phyloP scores from a whole-genome alignment of 2,329 filamentous ascomycete species.

The Beauveria sp. region DNA sequence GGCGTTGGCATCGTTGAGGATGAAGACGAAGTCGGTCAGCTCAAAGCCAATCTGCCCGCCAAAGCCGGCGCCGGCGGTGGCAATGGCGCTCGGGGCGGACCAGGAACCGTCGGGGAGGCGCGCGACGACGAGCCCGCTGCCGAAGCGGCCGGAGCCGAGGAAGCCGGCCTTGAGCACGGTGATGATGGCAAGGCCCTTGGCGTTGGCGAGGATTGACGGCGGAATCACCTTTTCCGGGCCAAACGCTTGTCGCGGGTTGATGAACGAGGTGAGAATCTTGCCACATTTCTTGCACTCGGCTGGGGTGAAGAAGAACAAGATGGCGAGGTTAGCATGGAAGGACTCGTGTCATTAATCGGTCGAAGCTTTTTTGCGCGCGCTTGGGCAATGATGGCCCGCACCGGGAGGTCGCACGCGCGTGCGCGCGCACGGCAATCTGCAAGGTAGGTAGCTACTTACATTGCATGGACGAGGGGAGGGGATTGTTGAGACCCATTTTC shows the following conservation, averaged over 20 bases:
- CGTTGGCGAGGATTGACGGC: constrained; percentile 77
- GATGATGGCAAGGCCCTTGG: constrained; percentile 83
- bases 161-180: constrained; percentile 85
- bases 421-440: background rate
- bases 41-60: constrained; percentile 84
- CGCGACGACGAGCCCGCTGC: constrained; percentile 74
- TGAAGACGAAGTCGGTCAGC: constrained; percentile 93
- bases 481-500: constrained; percentile 58
- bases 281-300: constrained; percentile 96
- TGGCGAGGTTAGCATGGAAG: constrained; percentile 10
- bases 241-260: constrained; percentile 88
- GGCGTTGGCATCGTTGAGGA: constrained; percentile 83
- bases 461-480: constrained; percentile 58
- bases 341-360: background rate
- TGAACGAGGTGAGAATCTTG: constrained; percentile 90
- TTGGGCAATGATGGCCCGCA: background rate
- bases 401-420: background rate
- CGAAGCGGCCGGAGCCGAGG: constrained; percentile 73
- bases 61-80: constrained; percentile 72
- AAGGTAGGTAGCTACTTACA: constrained; percentile 43
- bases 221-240: constrained; percentile 97
- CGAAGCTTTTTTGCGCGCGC: background rate
- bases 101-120: constrained; percentile 69
- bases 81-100: constrained; percentile 76
- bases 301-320: constrained; percentile 29